Base-by-base conservation (phyloP, 495 filamentous ascomycete genomes). In the Aspergillus saccharolyticus region DNA sequence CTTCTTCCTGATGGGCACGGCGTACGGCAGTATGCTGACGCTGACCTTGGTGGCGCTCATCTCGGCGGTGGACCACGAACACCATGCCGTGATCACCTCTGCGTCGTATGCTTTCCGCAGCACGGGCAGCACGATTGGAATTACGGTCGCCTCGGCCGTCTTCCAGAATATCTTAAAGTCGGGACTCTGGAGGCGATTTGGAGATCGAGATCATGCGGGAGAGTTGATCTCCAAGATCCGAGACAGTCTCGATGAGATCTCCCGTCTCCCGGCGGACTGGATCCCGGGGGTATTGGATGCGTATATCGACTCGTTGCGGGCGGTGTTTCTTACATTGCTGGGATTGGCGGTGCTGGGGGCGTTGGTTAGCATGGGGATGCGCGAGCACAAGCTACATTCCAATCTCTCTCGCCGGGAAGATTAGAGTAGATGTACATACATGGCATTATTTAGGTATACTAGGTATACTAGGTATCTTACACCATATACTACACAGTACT, bases 31-130 rank as follows among this genome's bases (percentile, higher is more conserved):
- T 46, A 89, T 88, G 73, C 78, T 97, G 33, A 95, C 89, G 12
- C 78, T 90, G 28, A 91, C 86, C 0, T 75, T 96, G 28, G 78
- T 96, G 12, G 86, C 89, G 0, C 83, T 90, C 47, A 89, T 97
- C 28, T 83, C 88, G 4, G 85, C 90, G 0, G 90, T 96, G 24
- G 85, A 88, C 47, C 89, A 92, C 67, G 74, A 86, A 7, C 78
- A 93, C 55, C 92, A 96, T 65, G 91, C 92, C 7, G 87, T 94
- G 39, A 83, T 91, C 56, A 96, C 91, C 2, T 90, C 88, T 0
- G 87, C 89, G 2, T 90, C 85, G 0, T 96, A 90, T 61, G 87
- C 87, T 3, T 92, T 91, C 69, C 84, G 89, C 30, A 87, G 85
- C 15, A 90, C 91, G 0, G 92, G 92, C 8, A 84, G 84, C 25